phyloP scores from a whole-genome alignment of 371 early-diverging fungal genomes.

The Haplosporangium sp. region DNA sequence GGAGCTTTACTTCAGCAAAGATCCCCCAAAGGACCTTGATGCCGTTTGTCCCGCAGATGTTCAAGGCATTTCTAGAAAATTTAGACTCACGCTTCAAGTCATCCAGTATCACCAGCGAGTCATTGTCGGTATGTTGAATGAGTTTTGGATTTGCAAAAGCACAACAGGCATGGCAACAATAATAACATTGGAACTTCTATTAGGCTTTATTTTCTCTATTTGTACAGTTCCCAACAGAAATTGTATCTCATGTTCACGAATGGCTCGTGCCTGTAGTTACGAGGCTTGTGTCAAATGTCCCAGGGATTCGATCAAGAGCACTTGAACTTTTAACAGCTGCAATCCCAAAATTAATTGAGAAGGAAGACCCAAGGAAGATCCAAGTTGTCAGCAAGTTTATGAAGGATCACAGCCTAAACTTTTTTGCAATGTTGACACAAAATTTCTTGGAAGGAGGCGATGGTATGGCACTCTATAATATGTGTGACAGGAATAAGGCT shows the following conservation, averaged over 20 bases:
- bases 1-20: constrained; percentile 19
- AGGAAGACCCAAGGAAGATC: constrained; percentile 23
- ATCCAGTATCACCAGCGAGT: constrained; percentile 28
- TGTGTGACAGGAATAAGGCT: neutral
- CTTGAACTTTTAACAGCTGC: constrained; percentile 24
- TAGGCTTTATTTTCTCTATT: constrained; percentile 22
- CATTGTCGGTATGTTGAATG: constrained; percentile 13
- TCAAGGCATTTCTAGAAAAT: constrained; percentile 24
- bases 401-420: constrained; percentile 17
- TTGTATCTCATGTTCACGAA: constrained; percentile 19
- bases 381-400: constrained; percentile 22
- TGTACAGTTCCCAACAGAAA: constrained; percentile 28
- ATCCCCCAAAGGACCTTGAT: constrained; percentile 15
- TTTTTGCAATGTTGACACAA: constrained; percentile 16
- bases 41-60: constrained; percentile 28
- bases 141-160: neutral
- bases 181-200: no score
- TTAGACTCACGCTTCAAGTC: constrained; percentile 38
- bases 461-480: constrained; percentile 19
- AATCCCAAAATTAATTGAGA: constrained; percentile 31
- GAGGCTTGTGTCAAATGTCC: constrained; percentile 24
- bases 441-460: constrained; percentile 22
- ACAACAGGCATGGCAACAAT: neutral
- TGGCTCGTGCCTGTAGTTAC: constrained; percentile 37
- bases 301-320: constrained; percentile 41